Conservation (phyloP, 768 basidiomycete genomes). For the Dendrothele bispora region DNA sequence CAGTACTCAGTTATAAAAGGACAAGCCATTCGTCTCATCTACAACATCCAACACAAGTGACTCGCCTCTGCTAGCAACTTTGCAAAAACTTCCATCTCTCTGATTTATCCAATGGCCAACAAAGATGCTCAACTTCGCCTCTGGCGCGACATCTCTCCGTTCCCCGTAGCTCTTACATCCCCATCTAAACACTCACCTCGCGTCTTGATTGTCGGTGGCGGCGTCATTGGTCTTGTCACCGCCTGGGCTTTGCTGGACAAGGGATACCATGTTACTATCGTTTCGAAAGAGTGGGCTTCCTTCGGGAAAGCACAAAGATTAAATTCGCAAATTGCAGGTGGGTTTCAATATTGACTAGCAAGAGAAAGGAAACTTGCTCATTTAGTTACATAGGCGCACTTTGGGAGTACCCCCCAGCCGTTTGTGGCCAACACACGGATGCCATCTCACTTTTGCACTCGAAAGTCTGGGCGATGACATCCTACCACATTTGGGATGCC, state of each 20-base stretch:
- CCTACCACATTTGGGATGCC: constrained; percentile 31
- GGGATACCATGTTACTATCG: constrained; percentile 34
- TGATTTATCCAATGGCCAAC: background rate
- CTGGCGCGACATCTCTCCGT: too few relatives aligned
- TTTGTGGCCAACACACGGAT: constrained; percentile 38
- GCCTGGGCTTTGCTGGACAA: constrained; percentile 34
- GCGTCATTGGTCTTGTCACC: constrained; percentile 13
- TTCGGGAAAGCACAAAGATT: constrained; percentile 13
- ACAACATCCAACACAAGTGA: too few relatives aligned
- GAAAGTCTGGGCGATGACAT: constrained; percentile 34
- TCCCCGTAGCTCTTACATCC: too few relatives aligned
- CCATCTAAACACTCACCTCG: constrained; percentile 3
- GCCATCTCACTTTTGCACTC: constrained; percentile 31
- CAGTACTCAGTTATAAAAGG: too few relatives aligned
- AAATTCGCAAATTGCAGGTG: constrained; percentile 26
- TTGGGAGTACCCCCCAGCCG: constrained; percentile 41
- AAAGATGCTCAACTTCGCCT: constrained; percentile 3
- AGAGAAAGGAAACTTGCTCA: too few relatives aligned
- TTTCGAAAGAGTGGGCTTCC: constrained; percentile 25
- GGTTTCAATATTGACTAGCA: constrained; percentile 26
- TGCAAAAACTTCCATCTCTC: constrained; percentile 4
- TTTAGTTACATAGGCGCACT: too few relatives aligned
- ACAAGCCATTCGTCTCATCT: too few relatives aligned
- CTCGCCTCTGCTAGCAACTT: constrained; percentile 2
- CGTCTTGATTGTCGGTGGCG: constrained; percentile 6